Evolutionary conservation across 2,329 filamentous ascomycete genomes (phyloP), one percentile per base, ranked within the genome.

Genomic region (Shiraia sp.): DNA sequence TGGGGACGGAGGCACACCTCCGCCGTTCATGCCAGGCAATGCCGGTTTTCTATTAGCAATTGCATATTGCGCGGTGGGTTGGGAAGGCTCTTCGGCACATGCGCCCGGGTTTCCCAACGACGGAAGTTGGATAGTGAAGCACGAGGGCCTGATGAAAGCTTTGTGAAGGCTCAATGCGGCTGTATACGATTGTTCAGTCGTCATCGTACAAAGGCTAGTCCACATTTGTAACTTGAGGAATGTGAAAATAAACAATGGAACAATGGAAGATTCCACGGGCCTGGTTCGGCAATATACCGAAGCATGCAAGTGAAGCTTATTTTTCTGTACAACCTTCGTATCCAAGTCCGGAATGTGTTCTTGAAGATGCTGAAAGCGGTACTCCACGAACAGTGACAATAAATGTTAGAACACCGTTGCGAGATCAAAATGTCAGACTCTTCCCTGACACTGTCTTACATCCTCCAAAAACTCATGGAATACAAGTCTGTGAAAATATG

Each of bases 1-100:
- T 2, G 79, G 78, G 2, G 76, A 77, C 2, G 65, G 69, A 7
- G 69, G 74, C n/a, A 79, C 79, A 6, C 72, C 78, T 3, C 81
- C 79, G 12, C 79, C 79, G 4, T 82, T 81, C 57, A 79, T 81
- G 47, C 79, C 79, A 0, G 75, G 73, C n/a, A 71, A 73, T 29
- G 72, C 75, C 1, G 71, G 71, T 1, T 66, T 81, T 40, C 47
- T 82, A 50, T 56, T 77, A 29, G 76, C 76, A 0, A 32, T 77
- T 46, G 78, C 75, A 6, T 79, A 80, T 72, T 74, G 81, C 69
- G 75, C 75, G 3, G 77, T 74, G 1, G 79, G 59, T 6, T 81
- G 79, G 78, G 74, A 79, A 44, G 75, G 70, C 2, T 63, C 57
- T 26, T 62, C 69, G 17, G 74, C 63, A 24, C 39, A 59, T 27